A percentile compares a stretch with the other conserved stretches of the same genome.
These are phyloP conservation scores for Fusarium verrucosum DNA, from an alignment of 2,329 filamentous ascomycete species.

Conservation along the genomic window DNA sequence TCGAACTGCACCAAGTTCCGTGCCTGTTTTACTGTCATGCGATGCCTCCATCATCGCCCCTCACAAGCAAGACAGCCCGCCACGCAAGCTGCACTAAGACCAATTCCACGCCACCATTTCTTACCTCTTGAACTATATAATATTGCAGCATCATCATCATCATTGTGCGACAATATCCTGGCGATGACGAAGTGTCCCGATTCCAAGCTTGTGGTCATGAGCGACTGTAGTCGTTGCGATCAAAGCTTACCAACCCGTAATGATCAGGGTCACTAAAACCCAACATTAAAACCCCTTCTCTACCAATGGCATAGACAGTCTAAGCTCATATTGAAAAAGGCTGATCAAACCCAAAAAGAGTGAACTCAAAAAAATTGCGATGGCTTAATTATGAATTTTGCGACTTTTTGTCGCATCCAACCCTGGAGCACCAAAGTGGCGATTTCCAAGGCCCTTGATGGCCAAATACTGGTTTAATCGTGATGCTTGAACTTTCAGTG, in stretches of 20 bases:
- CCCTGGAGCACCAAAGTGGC: slow-evolving; percentile 6
- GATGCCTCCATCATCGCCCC: slow-evolving; percentile 40
- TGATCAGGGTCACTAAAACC: not conserved
- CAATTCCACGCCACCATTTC: slow-evolving; percentile 44
- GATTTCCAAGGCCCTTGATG: slow-evolving; percentile 21
- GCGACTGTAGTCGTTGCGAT: not conserved
- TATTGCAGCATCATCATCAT: slow-evolving; percentile 27
- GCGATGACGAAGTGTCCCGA: slow-evolving; percentile 2
- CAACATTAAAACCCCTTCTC: not conserved
- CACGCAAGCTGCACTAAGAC: slow-evolving; percentile 46
- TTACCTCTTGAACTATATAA: slow-evolving; percentile 15
- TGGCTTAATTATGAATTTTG: slow-evolving; percentile 13
- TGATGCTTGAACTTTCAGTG: not conserved
- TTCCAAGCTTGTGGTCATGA: not conserved
- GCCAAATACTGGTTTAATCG: not conserved
- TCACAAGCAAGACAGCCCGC: slow-evolving; percentile 32
- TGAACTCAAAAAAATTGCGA: slow-evolving; percentile 16
- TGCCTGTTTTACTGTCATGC: slow-evolving; percentile 27
- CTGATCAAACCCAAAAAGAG: slow-evolving; percentile 4
- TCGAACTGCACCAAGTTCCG: slow-evolving; percentile 3
- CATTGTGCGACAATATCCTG: slow-evolving; percentile 8
- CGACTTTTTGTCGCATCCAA: slow-evolving; percentile 21
- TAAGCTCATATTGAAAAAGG: not conserved
- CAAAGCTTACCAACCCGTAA: not conserved
- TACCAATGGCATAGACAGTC: not conserved